A percentile compares a stretch with the other conserved stretches of the same genome.
Evolutionary conservation across 306 rosid genomes (phyloP).

Genomic region (Cucumis hystrix): DNA sequence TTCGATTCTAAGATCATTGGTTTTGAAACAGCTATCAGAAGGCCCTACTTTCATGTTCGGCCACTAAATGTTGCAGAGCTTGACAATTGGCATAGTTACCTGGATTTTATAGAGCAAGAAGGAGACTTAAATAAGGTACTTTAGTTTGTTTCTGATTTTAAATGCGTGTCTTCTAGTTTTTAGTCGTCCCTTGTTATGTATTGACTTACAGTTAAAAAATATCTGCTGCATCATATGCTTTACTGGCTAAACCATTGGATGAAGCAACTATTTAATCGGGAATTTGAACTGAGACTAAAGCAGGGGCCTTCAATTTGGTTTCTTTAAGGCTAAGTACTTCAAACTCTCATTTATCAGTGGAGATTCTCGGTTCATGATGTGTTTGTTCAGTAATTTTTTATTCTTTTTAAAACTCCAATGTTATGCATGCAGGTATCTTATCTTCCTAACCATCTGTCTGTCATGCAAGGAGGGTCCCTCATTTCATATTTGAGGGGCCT

Average conservation of each 20-base stretch:
- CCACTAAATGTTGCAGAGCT: conserved; percentile 92
- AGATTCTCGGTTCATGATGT: conserved; percentile 81
- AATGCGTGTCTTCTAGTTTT: conserved; percentile 12
- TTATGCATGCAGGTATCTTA: conserved; percentile 99
- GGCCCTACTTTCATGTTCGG: conserved; percentile 95
- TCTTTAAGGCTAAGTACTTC: conserved; percentile 99
- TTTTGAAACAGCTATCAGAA: conserved; percentile 97
- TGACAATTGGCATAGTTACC: conserved; percentile 94
- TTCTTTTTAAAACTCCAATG: conserved; percentile 83
- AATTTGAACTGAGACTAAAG: conserved; percentile 99
- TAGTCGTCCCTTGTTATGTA: conserved; percentile 26
- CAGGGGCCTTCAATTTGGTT: conserved; percentile 97
- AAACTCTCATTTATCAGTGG: conserved; percentile 85
- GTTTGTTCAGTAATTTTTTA: conserved; percentile 48
- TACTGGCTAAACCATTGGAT: conserved; percentile 92
- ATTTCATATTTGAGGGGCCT: conserved; percentile 94
- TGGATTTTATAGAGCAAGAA: conserved; percentile 84
- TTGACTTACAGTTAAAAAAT: conserved; percentile 70
- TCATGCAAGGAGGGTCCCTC: conserved; percentile 99
- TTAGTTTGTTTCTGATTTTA: conserved; percentile 21
- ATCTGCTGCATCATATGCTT: conserved; percentile 68
- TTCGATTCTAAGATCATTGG: conserved; percentile 98
- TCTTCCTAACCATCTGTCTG: conserved; percentile 87
- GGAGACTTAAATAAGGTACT: conserved; percentile 95
- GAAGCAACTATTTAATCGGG: conserved; percentile 93